A percentile compares a stretch with the other conserved stretches of the same genome.
Conservation (phyloP, 108 stramenopile species). For the Schizochytrium sp. region DNA sequence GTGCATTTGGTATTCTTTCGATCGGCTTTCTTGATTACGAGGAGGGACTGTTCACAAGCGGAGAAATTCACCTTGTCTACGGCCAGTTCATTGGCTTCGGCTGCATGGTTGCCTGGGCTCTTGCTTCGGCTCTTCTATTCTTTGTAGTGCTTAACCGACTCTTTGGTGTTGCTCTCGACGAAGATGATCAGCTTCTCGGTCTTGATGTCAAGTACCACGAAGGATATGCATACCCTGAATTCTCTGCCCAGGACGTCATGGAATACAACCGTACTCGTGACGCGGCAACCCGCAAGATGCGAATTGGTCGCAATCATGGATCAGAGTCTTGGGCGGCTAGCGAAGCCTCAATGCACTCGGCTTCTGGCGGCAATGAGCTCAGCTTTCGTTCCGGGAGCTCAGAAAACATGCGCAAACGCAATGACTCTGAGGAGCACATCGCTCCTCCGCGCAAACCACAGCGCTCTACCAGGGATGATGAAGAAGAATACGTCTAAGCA, state of each 20-base stretch:
- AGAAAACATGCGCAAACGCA: background rate
- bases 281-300: slow-evolving; percentile 57
- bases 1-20: slow-evolving; percentile 9
- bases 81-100: slow-evolving; percentile 45
- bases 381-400: slow-evolving; percentile 17
- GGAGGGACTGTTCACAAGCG: slow-evolving; percentile 33
- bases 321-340: slow-evolving; percentile 52
- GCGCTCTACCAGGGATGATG: slow-evolving; percentile 30
- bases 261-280: slow-evolving; percentile 61
- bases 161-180: slow-evolving; percentile 52
- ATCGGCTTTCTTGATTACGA: slow-evolving; percentile 10
- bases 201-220: slow-evolving; percentile 61
- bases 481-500: slow-evolving; percentile 16
- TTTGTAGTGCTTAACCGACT: background rate
- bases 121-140: background rate
- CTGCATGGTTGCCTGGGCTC: background rate
- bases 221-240: slow-evolving; percentile 53
- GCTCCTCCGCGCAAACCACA: background rate
- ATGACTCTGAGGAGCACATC: slow-evolving; percentile 1
- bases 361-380: background rate
- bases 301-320: background rate
- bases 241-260: slow-evolving; percentile 58
- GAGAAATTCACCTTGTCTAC: background rate
- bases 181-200: slow-evolving; percentile 58
- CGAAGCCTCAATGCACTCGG: slow-evolving; percentile 43